Percentiles rank a stretch among this genome's conserved stretches.
Conservation (phyloP, 73 alveolate species). For the Paramecium primaurelia region DNA sequence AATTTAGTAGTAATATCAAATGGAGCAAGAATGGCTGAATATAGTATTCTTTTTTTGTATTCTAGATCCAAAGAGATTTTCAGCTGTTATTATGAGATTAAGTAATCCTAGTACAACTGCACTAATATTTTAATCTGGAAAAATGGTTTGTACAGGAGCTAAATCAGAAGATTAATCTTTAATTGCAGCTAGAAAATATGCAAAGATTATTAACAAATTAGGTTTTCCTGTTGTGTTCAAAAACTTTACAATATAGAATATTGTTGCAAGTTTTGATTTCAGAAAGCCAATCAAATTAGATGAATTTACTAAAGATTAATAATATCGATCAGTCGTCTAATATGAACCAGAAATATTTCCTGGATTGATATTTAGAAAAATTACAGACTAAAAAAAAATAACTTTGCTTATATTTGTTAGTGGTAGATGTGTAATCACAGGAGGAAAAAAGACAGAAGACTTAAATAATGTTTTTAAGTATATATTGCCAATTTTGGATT, state of each 20-base stretch:
- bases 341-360: conserved; percentile 99
- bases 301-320: conserved; percentile 61
- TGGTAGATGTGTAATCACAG: conserved; percentile 97
- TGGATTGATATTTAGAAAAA: conserved; percentile 86
- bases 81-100: conserved; percentile 98
- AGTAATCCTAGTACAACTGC: conserved; percentile 98
- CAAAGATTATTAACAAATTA: conserved; percentile 85
- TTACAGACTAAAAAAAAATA: conserved; percentile 84
- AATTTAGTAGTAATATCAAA: conserved; percentile 88
- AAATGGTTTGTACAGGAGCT: conserved; percentile 98
- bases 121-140: conserved; percentile 92
- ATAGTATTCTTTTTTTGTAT: conserved; percentile 45
- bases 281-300: conserved; percentile 87
- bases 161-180: conserved; percentile 90
- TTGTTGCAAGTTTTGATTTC: conserved; percentile 89
- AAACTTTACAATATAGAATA: conserved; percentile 89
- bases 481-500: conserved; percentile 80
- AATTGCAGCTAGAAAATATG: conserved; percentile 93
- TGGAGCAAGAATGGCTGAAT: conserved; percentile 94
- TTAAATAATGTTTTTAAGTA: conserved; percentile 79
- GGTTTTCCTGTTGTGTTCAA: conserved; percentile 87
- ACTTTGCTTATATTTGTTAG: conserved; percentile 90
- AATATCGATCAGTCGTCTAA: conserved; percentile 67
- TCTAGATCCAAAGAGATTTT: conserved; percentile 92
- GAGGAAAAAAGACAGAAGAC: conserved; percentile 91